A percentile compares a stretch with the other conserved stretches of the same genome.
These are phyloP conservation scores for Jimgerdemannia lactiflua DNA, from an alignment of 192 early-diverging fungal genomes.

Conservation along the genomic window DNA sequence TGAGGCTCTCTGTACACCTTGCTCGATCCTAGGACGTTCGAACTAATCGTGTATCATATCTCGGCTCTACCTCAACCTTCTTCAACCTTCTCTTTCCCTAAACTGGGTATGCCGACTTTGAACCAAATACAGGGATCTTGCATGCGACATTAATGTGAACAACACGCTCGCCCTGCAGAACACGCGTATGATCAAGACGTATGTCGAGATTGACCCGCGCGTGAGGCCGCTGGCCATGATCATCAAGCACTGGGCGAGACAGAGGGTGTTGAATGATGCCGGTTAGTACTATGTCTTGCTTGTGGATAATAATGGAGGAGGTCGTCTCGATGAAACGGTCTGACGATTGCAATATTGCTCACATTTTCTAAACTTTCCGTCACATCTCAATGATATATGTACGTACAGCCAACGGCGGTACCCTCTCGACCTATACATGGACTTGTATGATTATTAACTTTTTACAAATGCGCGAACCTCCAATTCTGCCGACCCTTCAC, in stretches of 20 bases:
- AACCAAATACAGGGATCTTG: slow-evolving; percentile 47
- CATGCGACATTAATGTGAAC: slow-evolving; percentile 95
- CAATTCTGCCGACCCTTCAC: slow-evolving; percentile 87
- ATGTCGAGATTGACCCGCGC: slow-evolving; percentile 83
- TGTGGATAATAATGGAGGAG: not conserved
- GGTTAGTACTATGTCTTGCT: slow-evolving; percentile 38
- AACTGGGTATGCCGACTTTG: not conserved
- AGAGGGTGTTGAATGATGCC: slow-evolving; percentile 84
- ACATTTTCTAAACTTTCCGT: not conserved
- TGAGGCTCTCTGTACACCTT: not conserved
- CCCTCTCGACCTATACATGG: slow-evolving; percentile 94
- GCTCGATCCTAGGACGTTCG: not conserved
- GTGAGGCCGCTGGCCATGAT: slow-evolving; percentile 89
- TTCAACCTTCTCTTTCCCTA: not conserved
- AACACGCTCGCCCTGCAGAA: slow-evolving; percentile 89
- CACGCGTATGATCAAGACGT: slow-evolving; percentile 85
- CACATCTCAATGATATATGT: not conserved
- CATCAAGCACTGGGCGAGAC: slow-evolving; percentile 93
- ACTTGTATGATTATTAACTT: slow-evolving; percentile 92
- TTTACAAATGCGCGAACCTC: slow-evolving; percentile 85
- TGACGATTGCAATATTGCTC: not conserved
- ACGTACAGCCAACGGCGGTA: slow-evolving; percentile 84
- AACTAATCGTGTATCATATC: not conserved
- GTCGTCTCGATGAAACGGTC: not conserved
- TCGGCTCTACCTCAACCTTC: not conserved